Evolutionary conservation across 345 rosid species (phyloP).

Genomic region (Salix caprea): DNA sequence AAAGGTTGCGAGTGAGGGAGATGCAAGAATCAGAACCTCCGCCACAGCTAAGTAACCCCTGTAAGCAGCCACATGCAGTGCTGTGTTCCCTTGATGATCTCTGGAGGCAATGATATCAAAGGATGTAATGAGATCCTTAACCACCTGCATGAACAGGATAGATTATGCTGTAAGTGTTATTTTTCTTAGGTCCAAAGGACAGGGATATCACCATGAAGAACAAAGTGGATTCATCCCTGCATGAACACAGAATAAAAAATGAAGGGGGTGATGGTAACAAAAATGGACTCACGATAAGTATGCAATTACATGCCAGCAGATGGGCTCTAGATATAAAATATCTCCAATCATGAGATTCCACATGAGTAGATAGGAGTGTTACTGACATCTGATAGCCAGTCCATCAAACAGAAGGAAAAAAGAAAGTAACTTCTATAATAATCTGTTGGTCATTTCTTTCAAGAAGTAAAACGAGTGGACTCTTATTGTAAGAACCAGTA

Average conservation of each 20-base stretch:
- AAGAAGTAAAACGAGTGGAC: background rate
- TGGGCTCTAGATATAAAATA: background rate
- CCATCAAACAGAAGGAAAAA: background rate
- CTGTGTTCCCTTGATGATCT: conserved; percentile 75
- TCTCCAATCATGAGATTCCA: background rate
- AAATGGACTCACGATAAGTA: background rate
- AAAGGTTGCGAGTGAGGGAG: conserved; percentile 40
- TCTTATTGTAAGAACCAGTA: background rate
- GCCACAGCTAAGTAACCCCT: conserved; percentile 59
- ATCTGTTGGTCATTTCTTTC: background rate
- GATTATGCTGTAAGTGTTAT: background rate
- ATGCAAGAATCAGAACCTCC: conserved; percentile 45
- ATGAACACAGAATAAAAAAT: background rate
- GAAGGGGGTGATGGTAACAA: background rate
- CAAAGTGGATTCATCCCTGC: background rate
- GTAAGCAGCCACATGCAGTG: conserved; percentile 79
- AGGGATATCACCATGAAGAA: background rate
- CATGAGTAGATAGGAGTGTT: background rate
- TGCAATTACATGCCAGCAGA: background rate
- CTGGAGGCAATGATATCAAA: conserved; percentile 38
- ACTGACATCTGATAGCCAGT: background rate
- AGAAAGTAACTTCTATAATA: background rate
- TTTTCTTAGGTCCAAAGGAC: background rate
- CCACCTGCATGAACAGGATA: conserved; percentile 42
- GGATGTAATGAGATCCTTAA: conserved; percentile 56